Percentiles rank a stretch among this genome's conserved stretches.
Evolutionary conservation across 129 eudicot genomes (phyloP).

Genomic region (Helianthus tuberosus): DNA sequence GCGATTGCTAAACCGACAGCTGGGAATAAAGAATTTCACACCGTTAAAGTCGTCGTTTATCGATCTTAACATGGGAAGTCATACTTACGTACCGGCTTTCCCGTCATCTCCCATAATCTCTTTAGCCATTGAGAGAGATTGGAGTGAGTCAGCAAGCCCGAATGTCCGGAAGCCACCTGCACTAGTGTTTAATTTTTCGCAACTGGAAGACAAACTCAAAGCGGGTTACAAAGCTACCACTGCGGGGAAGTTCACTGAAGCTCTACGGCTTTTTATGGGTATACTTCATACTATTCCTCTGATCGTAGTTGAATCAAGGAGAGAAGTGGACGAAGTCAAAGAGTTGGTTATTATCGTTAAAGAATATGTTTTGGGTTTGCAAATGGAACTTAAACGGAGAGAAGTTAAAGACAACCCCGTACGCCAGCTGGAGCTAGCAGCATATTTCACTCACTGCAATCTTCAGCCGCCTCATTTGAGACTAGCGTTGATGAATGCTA

Average conservation of each 20-base stretch:
- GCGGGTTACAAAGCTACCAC: too few relatives aligned
- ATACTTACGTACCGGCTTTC: too few relatives aligned
- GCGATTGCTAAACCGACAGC: too few relatives aligned
- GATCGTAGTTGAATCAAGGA: constrained; percentile 54
- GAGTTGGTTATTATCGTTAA: constrained; percentile 47
- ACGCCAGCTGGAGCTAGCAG: too few relatives aligned
- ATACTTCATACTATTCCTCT: constrained; percentile 24
- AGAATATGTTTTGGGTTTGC: constrained; percentile 55
- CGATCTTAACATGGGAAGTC: too few relatives aligned
- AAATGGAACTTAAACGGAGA: constrained; percentile 61
- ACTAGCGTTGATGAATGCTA: constrained; percentile 52
- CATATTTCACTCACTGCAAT: constrained; percentile 53
- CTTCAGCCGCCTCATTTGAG: constrained; percentile 58
- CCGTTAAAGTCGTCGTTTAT: too few relatives aligned
- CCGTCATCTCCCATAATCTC: constrained; percentile 43
- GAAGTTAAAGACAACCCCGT: constrained; percentile 35
- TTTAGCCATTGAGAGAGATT: constrained; percentile 52
- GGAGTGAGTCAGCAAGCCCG: constrained; percentile 59
- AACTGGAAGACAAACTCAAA: constrained; percentile 3
- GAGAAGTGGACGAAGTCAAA: constrained; percentile 67
- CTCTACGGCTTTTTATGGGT: constrained; percentile 41
- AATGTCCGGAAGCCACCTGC: constrained; percentile 64
- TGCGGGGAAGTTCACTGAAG: constrained; percentile 50
- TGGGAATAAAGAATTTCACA: too few relatives aligned
- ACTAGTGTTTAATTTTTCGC: constrained; percentile 49